Conservation (phyloP, 1,139 yeast species). For the Taphrina populina region DNA sequence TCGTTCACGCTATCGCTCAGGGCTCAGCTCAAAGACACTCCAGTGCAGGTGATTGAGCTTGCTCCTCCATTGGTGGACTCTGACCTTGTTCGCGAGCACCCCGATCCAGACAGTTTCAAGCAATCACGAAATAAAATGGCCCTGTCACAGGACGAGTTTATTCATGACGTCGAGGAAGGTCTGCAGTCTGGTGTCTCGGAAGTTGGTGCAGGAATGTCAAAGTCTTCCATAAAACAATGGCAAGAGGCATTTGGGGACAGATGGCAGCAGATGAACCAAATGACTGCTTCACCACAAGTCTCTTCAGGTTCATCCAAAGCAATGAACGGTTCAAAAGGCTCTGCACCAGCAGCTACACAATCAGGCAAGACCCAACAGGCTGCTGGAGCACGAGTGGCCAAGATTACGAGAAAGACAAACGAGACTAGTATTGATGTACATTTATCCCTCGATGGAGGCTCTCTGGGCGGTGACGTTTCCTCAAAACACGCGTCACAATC, state of each 20-base stretch:
- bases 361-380: neutral
- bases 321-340: neutral
- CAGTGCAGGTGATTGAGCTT: conserved; percentile 5
- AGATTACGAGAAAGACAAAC: conserved; percentile 62
- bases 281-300: neutral
- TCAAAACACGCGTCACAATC: conserved; percentile 61
- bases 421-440: conserved; percentile 92
- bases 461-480: conserved; percentile 50
- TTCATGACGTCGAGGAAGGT: conserved; percentile 10
- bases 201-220: conserved; percentile 22
- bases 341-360: neutral
- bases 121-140: conserved; percentile 10
- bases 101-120: conserved; percentile 21
- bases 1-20: conserved; percentile 28
- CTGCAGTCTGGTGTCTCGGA: conserved; percentile 14
- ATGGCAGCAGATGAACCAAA: conserved; percentile 3
- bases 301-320: neutral
- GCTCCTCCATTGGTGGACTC: conserved; percentile 22
- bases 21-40: conserved; percentile 23
- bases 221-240: neutral
- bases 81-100: conserved; percentile 13
- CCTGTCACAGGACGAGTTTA: conserved; percentile 16
- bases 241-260: conserved; percentile 15
- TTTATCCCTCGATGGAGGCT: conserved; percentile 80
- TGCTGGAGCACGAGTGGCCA: conserved; percentile 2